A percentile compares a stretch with the other conserved stretches of the same genome.
phyloP scores from a whole-genome alignment of 805 yeast genomes.

The Nakazawaea populi region DNA sequence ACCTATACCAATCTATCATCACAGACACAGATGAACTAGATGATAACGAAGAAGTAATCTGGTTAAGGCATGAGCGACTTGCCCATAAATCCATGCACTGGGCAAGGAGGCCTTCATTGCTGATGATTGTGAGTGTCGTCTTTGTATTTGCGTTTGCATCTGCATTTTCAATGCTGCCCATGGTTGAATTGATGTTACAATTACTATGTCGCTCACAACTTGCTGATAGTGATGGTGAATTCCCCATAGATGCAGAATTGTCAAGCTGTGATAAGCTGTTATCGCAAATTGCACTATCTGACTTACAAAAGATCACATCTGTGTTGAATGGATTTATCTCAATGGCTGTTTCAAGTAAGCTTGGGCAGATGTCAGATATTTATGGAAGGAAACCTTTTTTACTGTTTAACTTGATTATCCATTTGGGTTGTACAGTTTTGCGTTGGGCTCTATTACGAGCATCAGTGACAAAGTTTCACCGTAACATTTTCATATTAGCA shows the following conservation, averaged over 20 bases:
- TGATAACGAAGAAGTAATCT: slow-evolving; percentile 35
- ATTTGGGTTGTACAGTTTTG: neutral
- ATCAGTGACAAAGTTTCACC: neutral
- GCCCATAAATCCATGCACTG: slow-evolving; percentile 37
- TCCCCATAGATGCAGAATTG: neutral
- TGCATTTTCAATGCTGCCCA: slow-evolving; percentile 27
- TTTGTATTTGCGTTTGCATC: slow-evolving; percentile 33
- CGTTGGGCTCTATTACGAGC: neutral
- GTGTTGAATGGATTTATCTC: slow-evolving; percentile 33
- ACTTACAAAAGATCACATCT: slow-evolving; percentile 32
- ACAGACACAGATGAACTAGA: slow-evolving; percentile 25
- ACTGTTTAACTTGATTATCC: slow-evolving; percentile 13
- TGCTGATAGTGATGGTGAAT: slow-evolving; percentile 4
- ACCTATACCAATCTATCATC: slow-evolving; percentile 31
- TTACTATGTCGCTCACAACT: slow-evolving; percentile 29
- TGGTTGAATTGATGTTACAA: slow-evolving; percentile 23
- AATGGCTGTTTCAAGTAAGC: slow-evolving; percentile 43
- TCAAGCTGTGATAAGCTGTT: slow-evolving; percentile 25
- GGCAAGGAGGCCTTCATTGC: slow-evolving; percentile 44
- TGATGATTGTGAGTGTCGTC: slow-evolving; percentile 32
- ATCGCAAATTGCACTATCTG: slow-evolving; percentile 35
- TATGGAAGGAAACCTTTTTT: slow-evolving; percentile 48
- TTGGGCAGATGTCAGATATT: slow-evolving; percentile 53
- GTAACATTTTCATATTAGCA: neutral
- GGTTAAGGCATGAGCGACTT: slow-evolving; percentile 44